Conservation (phyloP, 1,139 yeast species). For the Nakaseomyces delphensis region DNA sequence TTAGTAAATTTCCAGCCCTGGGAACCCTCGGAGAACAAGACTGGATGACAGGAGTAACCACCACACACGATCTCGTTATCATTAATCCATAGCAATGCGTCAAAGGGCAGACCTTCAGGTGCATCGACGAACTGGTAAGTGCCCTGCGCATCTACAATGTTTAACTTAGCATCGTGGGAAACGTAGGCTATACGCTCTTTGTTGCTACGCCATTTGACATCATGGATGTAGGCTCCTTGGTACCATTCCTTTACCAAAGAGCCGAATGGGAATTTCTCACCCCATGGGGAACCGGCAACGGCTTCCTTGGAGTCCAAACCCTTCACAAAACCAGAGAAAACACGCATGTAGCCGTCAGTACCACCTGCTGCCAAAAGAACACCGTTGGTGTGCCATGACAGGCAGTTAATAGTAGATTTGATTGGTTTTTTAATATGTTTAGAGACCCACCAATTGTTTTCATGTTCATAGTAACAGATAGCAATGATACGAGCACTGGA, state of each 20-base stretch:
- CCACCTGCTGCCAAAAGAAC: slow-evolving; percentile 87
- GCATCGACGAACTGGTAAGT: slow-evolving; percentile 65
- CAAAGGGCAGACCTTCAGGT: slow-evolving; percentile 73
- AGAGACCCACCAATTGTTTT: slow-evolving; percentile 99
- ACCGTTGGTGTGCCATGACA: slow-evolving; percentile 93
- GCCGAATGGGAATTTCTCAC: slow-evolving; percentile 90
- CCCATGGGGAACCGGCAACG: slow-evolving; percentile 69
- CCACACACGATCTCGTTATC: slow-evolving; percentile 70
- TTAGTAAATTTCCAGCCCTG: slow-evolving; percentile 59
- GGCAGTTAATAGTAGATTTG: slow-evolving; percentile 73
- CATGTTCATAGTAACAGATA: slow-evolving; percentile 89
- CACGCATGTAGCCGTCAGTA: slow-evolving; percentile 90
- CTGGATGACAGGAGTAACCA: slow-evolving; percentile 89
- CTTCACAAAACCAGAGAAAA: slow-evolving; percentile 87
- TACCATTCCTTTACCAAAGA: slow-evolving; percentile 82
- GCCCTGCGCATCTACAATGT: slow-evolving; percentile 41
- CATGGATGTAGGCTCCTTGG: slow-evolving; percentile 90
- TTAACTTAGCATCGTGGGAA: slow-evolving; percentile 67
- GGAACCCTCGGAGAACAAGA: slow-evolving; percentile 66
- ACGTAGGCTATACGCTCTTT: slow-evolving; percentile 76
- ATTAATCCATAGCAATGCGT: slow-evolving; percentile 58
- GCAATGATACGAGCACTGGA: slow-evolving; percentile 93
- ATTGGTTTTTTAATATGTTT: slow-evolving; percentile 92
- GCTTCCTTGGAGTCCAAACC: slow-evolving; percentile 80
- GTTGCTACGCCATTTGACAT: slow-evolving; percentile 67